These are phyloP conservation scores for Coffea eugenioides DNA, from an alignment of 257 asterid species.

Conservation along the genomic window DNA sequence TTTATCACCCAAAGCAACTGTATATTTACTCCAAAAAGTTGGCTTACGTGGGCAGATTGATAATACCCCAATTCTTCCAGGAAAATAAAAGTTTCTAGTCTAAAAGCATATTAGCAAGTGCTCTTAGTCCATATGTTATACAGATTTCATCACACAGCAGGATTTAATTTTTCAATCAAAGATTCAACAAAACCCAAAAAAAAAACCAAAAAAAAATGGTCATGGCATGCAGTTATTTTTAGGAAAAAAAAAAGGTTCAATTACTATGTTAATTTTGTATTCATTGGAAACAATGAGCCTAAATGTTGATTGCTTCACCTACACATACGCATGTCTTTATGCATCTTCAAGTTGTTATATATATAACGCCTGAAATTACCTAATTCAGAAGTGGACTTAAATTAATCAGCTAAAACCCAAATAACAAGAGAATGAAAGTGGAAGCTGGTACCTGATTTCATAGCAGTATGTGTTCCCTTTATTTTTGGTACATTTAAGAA, in stretches of 20 bases:
- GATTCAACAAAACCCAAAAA: background rate
- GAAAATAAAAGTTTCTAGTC: background rate
- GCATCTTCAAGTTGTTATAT: background rate
- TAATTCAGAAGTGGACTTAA: background rate
- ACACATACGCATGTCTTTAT: background rate
- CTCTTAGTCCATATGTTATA: background rate
- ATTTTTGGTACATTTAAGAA: slow-evolving; percentile 94
- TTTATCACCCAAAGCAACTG: background rate
- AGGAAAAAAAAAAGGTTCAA: too few species aligned
- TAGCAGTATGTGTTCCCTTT: slow-evolving; percentile 97
- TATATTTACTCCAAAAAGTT: background rate
- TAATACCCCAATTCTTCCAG: background rate
- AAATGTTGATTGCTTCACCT: background rate
- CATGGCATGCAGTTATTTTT: too few species aligned
- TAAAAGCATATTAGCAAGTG: background rate
- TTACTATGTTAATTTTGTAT: background rate
- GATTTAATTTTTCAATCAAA: background rate
- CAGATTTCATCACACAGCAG: background rate
- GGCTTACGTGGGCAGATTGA: background rate
- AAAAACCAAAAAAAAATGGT: too few species aligned
- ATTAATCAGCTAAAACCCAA: slow-evolving; percentile 6
- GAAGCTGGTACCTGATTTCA: slow-evolving; percentile 80
- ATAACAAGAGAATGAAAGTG: slow-evolving; percentile 11
- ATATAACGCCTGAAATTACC: background rate
- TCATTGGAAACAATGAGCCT: background rate